These are phyloP conservation scores for Hericium erinaceus DNA, from an alignment of 768 basidiomycete species.

Conservation along the genomic window DNA sequence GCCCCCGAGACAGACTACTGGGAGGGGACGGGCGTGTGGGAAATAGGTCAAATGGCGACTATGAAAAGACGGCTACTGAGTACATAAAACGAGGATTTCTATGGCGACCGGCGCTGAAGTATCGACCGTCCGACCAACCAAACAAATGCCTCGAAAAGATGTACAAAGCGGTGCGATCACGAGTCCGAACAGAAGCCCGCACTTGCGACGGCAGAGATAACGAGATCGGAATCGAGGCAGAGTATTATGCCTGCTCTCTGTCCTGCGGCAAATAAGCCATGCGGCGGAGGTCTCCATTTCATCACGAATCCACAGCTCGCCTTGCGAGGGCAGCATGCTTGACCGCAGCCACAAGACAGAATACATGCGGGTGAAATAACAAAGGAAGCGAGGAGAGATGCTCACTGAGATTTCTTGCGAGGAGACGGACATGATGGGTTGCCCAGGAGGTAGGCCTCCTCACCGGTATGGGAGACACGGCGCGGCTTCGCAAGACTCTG, in stretches of 20 bases:
- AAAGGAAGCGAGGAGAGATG: neutral
- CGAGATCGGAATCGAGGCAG: no score
- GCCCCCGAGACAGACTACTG: neutral
- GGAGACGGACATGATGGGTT: constrained; percentile 4
- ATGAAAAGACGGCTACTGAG: neutral
- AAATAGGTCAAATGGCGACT: neutral
- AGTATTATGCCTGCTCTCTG: no score
- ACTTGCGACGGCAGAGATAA: no score
- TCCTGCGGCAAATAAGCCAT: neutral
- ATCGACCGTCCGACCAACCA: neutral
- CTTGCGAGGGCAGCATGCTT: neutral
- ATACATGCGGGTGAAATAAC: neutral
- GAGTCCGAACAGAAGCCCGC: neutral
- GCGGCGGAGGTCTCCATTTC: neutral
- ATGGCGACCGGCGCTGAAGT: neutral
- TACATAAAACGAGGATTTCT: neutral
- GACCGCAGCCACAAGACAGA: neutral
- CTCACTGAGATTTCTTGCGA: constrained; percentile 12
- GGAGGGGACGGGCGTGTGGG: neutral
- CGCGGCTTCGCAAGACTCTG: constrained; percentile 1
- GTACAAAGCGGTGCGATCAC: neutral
- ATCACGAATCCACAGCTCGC: neutral
- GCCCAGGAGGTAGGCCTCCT: constrained; percentile 4
- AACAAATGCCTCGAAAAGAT: neutral
- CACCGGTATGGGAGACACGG: constrained; percentile 9